Base-by-base conservation (phyloP, 805 yeast genomes). In the Pichia cephalocereana region DNA sequence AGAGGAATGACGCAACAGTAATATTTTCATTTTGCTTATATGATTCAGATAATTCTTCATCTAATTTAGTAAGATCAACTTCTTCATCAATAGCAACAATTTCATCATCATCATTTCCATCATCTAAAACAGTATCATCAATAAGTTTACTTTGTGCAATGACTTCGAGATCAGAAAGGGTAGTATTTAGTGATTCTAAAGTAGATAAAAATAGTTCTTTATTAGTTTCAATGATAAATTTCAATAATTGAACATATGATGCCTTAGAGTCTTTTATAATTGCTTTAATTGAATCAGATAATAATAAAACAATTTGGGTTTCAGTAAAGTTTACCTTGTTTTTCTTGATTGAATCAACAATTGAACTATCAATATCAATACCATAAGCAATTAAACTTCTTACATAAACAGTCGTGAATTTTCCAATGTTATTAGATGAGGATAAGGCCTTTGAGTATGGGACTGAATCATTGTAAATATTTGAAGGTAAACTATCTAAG, bases 121-220 rank as follows among this genome's bases (percentile, higher is more conserved):
- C 3, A 56, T 47, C 54, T 6, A 34, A 43, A 9, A 18, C 4
- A 2, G 41, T 40, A n/a, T 53, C 55, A 17, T 53, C 55, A 28
- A 65, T 56, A 45, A 88, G 65, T 0, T 90, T 80, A 1, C 83
- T 74, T 65, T 86, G 85, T 42, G 87, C 67, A 46, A 75, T 72
- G 71, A 88, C 76, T 67, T 83, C 90, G 30, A 82, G 66, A 6
- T 70, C 54, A 30, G 74, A 79, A 4, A 77, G 50, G 7, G 66
- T 57, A 19, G 73, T 46, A 18, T 65, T 60, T 23, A 64, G 46
- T 2, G 70, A 61, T 2, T 59, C 53, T 44, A 79, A 57, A 27
- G 68, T 65, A n/a, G 61, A 54, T n/a, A 69, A 39, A 41, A 79
- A 70, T 19, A 69, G 51, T 3, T 61, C 67, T 50, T 71, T 67